Percentiles rank a stretch among this genome's conserved stretches.
These are phyloP conservation scores for Seminavis robusta DNA, from an alignment of 108 stramenopile genomes.

Conservation along the genomic window DNA sequence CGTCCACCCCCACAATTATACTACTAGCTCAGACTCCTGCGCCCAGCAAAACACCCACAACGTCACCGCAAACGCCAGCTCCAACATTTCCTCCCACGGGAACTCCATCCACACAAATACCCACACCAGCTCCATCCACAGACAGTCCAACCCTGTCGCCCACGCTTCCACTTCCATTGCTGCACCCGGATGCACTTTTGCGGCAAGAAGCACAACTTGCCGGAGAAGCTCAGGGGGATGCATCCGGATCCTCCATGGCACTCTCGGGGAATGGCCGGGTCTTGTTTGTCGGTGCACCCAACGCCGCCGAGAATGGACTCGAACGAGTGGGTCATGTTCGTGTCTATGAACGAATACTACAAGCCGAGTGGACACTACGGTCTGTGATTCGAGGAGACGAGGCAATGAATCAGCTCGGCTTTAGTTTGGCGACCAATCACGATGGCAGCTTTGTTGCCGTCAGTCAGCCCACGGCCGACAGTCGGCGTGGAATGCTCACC, in stretches of 20 bases:
- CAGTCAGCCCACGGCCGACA: conserved; percentile 25
- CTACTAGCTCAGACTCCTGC: too few species aligned
- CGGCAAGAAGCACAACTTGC: too few species aligned
- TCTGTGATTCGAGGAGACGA: conserved; percentile 13
- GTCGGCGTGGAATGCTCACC: conserved; percentile 20
- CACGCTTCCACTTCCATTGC: too few species aligned
- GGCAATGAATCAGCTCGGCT: conserved; percentile 27
- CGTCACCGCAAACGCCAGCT: too few species aligned
- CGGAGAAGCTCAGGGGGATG: too few species aligned
- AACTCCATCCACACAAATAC: too few species aligned
- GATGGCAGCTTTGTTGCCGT: conserved; percentile 34
- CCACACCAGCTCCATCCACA: too few species aligned
- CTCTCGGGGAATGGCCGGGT: conserved; percentile 34
- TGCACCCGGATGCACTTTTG: too few species aligned
- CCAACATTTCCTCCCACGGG: too few species aligned
- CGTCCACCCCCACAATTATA: too few species aligned
- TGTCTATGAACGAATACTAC: conserved; percentile 17
- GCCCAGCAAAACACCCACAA: too few species aligned
- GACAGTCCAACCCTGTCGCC: too few species aligned
- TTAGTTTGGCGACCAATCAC: conserved; percentile 17
- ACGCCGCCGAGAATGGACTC: conserved; percentile 3
- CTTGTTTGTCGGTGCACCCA: conserved; percentile 41
- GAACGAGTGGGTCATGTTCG: conserved; percentile 23
- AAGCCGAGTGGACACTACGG: conserved; percentile 4
- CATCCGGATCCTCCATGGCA: conserved; percentile 37